Conservation (phyloP, 2,329 filamentous ascomycete species). For the Tolypocladium tropicale region DNA sequence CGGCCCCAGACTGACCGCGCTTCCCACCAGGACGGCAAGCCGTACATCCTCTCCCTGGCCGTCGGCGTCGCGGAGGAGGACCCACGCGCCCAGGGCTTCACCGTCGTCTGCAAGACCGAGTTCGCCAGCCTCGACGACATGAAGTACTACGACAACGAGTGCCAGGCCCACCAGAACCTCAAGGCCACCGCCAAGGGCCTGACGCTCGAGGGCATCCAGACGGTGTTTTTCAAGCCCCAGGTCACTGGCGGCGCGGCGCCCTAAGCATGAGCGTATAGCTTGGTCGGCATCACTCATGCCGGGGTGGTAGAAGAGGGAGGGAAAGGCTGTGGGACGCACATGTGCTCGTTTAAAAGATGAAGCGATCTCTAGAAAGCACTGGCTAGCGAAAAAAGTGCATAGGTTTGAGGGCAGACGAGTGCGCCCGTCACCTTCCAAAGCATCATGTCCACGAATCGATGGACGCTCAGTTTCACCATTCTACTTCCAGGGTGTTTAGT, state of each 20-base stretch:
- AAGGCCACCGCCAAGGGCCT: constrained; percentile 25
- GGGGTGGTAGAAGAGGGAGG: no score
- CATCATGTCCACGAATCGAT: no score
- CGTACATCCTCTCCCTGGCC: constrained; percentile 52
- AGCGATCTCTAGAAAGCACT: no score
- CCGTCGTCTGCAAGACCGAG: constrained; percentile 49
- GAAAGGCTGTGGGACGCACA: background rate
- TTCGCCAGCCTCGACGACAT: constrained; percentile 59
- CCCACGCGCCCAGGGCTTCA: constrained; percentile 54
- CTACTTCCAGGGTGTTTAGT: no score
- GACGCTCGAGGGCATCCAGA: constrained; percentile 25
- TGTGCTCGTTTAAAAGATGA: no score
- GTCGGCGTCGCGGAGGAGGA: constrained; percentile 46
- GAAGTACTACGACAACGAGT: constrained; percentile 55
- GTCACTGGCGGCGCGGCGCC: constrained; percentile 7
- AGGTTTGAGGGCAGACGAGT: background rate
- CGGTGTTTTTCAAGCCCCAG: constrained; percentile 29
- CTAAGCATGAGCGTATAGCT: background rate
- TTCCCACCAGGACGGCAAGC: constrained; percentile 52
- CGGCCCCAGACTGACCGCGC: background rate
- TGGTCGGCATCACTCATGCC: no score
- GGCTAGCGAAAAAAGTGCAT: no score
- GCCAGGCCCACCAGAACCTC: constrained; percentile 30
- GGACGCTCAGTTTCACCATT: no score
- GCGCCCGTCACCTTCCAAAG: background rate